These are phyloP conservation scores for Coniella lustricola DNA, from an alignment of 2,329 filamentous ascomycete species.

Conservation along the genomic window DNA sequence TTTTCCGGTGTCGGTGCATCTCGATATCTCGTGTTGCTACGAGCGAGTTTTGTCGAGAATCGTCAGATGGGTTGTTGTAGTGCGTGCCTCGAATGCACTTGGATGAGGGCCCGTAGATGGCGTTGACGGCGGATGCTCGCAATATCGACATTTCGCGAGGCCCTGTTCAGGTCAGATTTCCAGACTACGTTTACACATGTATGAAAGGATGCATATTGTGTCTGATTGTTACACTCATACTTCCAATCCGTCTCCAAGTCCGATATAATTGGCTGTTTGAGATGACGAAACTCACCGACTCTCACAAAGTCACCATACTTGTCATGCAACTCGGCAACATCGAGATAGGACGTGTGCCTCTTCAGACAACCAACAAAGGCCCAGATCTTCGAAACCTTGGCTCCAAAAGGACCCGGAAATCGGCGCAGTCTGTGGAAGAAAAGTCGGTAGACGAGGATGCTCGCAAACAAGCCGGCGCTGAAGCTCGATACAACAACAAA, in stretches of 20 bases:
- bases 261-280: no score
- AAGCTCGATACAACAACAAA: not conserved
- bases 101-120: constrained; percentile 24
- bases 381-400: constrained; percentile 18
- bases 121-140: constrained; percentile 22
- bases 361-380: constrained; percentile 16
- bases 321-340: constrained; percentile 18
- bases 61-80: constrained; percentile 26
- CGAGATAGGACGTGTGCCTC: constrained; percentile 20
- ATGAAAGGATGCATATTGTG: no score
- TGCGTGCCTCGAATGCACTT: constrained; percentile 27
- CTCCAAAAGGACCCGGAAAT: constrained; percentile 2
- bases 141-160: constrained; percentile 28
- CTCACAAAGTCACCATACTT: constrained; percentile 19
- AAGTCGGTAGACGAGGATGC: constrained; percentile 19
- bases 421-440: constrained; percentile 18
- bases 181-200: no score
- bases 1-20: constrained; percentile 25
- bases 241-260: no score
- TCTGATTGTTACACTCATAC: no score
- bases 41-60: constrained; percentile 22
- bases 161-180: not conserved
- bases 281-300: constrained; percentile 15
- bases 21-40: constrained; percentile 23
- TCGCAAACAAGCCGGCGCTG: constrained; percentile 14